Conservation (phyloP, 345 rosid species). For the Combretum micranthum region DNA sequence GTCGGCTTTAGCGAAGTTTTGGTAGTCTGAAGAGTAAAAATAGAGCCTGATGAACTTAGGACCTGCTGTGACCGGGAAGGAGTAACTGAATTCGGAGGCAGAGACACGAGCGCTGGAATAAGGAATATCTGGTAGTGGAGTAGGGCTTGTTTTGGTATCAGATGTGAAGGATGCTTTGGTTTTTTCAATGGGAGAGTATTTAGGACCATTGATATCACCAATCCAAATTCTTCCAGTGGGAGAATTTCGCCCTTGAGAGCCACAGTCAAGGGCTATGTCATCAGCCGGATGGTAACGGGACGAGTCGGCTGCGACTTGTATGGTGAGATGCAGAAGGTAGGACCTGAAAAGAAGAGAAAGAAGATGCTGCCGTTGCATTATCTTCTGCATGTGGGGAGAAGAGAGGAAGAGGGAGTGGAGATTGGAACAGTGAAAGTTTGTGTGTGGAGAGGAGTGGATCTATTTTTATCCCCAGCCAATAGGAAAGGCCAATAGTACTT, state of each 20-base stretch:
- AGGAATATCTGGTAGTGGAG: background rate
- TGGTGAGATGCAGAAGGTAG: background rate
- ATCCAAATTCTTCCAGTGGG: constrained; percentile 1
- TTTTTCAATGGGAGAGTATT: background rate
- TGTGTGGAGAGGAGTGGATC: too few species aligned
- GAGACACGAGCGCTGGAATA: constrained; percentile 16
- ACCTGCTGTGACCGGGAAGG: constrained; percentile 14
- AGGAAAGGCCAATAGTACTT: too few species aligned
- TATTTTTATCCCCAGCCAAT: too few species aligned
- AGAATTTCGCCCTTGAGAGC: background rate
- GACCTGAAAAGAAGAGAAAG: background rate
- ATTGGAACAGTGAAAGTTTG: too few species aligned
- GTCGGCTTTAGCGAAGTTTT: background rate
- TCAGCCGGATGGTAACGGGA: background rate
- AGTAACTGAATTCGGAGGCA: constrained; percentile 18
- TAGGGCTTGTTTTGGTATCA: background rate
- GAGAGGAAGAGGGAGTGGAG: too few species aligned
- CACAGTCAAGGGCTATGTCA: constrained; percentile 5
- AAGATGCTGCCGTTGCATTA: background rate
- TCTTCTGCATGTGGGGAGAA: too few species aligned
- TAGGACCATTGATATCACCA: constrained; percentile 1
- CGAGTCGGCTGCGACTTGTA: background rate
- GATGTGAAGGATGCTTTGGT: background rate
- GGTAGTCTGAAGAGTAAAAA: constrained; percentile 11
- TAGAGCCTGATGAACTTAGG: constrained; percentile 20